A percentile compares a stretch with the other conserved stretches of the same genome.
Conservation (phyloP, 306 rosid genomes). For the Acacia melanoxylon region DNA sequence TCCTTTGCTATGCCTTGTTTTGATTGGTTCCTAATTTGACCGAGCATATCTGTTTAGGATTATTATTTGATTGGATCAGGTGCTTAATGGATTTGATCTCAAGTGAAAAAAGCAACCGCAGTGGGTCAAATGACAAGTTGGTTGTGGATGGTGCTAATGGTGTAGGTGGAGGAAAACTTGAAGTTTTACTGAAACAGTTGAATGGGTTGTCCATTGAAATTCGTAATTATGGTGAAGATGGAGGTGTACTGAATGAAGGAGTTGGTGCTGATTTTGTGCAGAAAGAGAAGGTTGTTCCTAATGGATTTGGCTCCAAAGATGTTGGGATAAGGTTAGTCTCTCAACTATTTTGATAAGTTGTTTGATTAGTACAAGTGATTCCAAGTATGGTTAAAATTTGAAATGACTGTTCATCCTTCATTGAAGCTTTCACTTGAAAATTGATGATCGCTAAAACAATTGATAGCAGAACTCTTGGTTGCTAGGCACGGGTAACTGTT, state of each 20-base stretch:
- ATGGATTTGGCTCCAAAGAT: slow-evolving; percentile 67
- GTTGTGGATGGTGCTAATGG: slow-evolving; percentile 94
- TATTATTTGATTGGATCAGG: slow-evolving; percentile 61
- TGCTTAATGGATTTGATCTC: slow-evolving; percentile 82
- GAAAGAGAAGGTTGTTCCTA: slow-evolving; percentile 86
- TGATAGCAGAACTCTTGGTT: background rate
- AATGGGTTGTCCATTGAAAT: slow-evolving; percentile 61
- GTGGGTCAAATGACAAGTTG: slow-evolving; percentile 44
- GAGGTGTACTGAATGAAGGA: slow-evolving; percentile 85
- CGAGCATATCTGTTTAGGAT: slow-evolving; percentile 30
- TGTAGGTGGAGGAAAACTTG: slow-evolving; percentile 84
- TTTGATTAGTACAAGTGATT: background rate
- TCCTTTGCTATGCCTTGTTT: slow-evolving; percentile 10
- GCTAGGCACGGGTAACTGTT: background rate
- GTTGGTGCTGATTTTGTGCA: slow-evolving; percentile 99
- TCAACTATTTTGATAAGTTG: slow-evolving; percentile 21
- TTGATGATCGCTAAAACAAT: background rate
- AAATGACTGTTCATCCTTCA: background rate
- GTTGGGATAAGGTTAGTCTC: slow-evolving; percentile 71
- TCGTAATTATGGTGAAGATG: slow-evolving; percentile 72
- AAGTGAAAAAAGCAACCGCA: slow-evolving; percentile 30
- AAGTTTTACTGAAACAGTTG: slow-evolving; percentile 51
- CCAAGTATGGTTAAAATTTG: background rate
- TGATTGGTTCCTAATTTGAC: slow-evolving; percentile 17
- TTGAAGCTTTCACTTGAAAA: background rate